Percentiles rank a stretch among this genome's conserved stretches.
These are phyloP conservation scores for Spizellomyces punctatus DNA, from an alignment of 192 early-diverging fungal genomes.

Conservation along the genomic window DNA sequence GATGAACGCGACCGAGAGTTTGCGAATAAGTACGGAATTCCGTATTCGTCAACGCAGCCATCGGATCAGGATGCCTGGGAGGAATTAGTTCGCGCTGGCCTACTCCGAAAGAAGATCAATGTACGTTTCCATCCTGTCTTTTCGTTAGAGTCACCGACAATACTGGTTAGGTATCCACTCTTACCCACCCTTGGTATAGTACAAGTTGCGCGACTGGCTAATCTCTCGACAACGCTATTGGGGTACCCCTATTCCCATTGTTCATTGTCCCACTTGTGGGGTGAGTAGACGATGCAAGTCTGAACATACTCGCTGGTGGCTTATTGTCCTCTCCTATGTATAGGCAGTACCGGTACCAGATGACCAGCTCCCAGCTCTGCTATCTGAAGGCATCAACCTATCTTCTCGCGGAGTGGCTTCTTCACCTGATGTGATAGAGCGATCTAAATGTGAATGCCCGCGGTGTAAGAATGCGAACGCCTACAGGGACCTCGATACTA, in stretches of 20 bases:
- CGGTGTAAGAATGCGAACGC: conserved; percentile 44
- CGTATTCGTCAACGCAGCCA: neutral
- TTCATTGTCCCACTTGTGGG: conserved; percentile 83
- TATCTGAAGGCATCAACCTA: conserved; percentile 59
- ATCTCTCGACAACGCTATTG: conserved; percentile 94
- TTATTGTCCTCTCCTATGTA: no score
- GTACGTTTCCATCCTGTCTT: no score
- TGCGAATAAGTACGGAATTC: conserved; percentile 22
- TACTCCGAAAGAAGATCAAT: no score
- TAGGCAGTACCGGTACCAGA: conserved; percentile 82
- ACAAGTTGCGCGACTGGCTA: conserved; percentile 91
- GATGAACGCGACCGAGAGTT: conserved; percentile 16
- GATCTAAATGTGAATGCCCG: neutral
- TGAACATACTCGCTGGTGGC: neutral
- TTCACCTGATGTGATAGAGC: conserved; percentile 8
- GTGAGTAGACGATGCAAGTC: conserved; percentile 32
- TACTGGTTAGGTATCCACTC: no score
- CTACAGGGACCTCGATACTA: conserved; percentile 85
- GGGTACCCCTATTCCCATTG: conserved; percentile 95
- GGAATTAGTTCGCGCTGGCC: no score
- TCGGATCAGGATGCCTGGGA: no score
- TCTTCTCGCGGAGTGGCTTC: conserved; percentile 38
- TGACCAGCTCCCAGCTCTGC: conserved; percentile 71
- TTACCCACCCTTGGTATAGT: conserved; percentile 31
- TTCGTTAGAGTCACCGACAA: no score